phyloP scores from a whole-genome alignment of 306 rosid species.

The Mucuna pruriens region DNA sequence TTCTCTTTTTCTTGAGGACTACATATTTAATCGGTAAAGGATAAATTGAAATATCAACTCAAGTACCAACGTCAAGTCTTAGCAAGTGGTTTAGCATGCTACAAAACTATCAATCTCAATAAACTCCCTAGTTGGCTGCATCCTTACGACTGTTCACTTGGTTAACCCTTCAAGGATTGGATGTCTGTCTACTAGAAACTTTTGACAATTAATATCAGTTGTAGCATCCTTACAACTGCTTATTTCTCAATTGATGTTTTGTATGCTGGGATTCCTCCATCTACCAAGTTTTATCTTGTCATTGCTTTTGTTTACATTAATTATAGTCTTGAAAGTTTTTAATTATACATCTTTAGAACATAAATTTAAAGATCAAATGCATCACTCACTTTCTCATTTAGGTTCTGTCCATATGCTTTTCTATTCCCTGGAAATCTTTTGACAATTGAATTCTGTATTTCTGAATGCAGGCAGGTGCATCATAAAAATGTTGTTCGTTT shows the following conservation, averaged over 20 bases:
- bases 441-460: constrained; percentile 33
- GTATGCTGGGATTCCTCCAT: neutral
- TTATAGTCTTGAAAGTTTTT: neutral
- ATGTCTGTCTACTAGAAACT: constrained; percentile 25
- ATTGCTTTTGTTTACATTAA: constrained; percentile 17
- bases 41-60: constrained; percentile 28
- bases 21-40: constrained; percentile 14
- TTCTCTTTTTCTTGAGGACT: constrained; percentile 6
- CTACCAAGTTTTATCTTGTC: constrained; percentile 18
- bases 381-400: constrained; percentile 18
- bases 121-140: constrained; percentile 12
- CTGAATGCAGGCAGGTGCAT: constrained; percentile 81
- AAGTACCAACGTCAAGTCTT: neutral
- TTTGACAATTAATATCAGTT: neutral
- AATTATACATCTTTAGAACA: neutral
- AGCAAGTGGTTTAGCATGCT: constrained; percentile 28
- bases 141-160: neutral
- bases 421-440: constrained; percentile 10
- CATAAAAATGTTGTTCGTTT: constrained; percentile 94
- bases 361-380: neutral
- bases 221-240: neutral
- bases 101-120: constrained; percentile 4
- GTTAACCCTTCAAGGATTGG: constrained; percentile 4
- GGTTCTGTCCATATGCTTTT: neutral
- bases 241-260: constrained; percentile 14